phyloP scores from a whole-genome alignment of 352 stramenopile species.

The Phytophthora fragariaefolia region DNA sequence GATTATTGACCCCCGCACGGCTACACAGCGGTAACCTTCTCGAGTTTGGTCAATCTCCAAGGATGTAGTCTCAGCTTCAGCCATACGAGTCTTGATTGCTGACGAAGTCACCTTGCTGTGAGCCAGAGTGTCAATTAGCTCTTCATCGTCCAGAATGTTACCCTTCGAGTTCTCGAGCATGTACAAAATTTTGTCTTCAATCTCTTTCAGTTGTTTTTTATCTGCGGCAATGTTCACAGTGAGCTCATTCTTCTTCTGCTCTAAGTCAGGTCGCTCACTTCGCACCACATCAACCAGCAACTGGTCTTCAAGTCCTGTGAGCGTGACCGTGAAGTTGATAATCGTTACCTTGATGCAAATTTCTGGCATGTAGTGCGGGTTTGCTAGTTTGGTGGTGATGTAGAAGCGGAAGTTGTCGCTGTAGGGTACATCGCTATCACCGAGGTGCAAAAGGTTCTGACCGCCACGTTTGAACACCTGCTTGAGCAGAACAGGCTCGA shows the following conservation, averaged over 20 bases:
- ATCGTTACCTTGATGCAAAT: slow-evolving; percentile 96
- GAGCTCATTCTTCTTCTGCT: slow-evolving; percentile 93
- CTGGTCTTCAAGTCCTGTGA: slow-evolving; percentile 93
- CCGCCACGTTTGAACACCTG: slow-evolving; percentile 94
- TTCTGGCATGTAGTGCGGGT: slow-evolving; percentile 95
- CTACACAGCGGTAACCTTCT: slow-evolving; percentile 92
- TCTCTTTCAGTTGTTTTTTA: slow-evolving; percentile 94
- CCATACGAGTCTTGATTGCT: slow-evolving; percentile 91
- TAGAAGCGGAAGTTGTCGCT: slow-evolving; percentile 93
- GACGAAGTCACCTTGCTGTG: slow-evolving; percentile 92
- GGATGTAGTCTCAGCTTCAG: slow-evolving; percentile 90
- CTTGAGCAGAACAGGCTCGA: slow-evolving; percentile 94
- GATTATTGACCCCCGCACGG: slow-evolving; percentile 91
- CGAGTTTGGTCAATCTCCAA: slow-evolving; percentile 91
- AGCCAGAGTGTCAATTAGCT: slow-evolving; percentile 92
- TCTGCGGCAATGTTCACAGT: slow-evolving; percentile 93
- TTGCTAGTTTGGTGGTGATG: slow-evolving; percentile 95
- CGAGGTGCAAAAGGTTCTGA: slow-evolving; percentile 89
- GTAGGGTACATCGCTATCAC: slow-evolving; percentile 93
- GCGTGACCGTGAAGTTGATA: slow-evolving; percentile 96
- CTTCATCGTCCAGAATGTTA: slow-evolving; percentile 96
- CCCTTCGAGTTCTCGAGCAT: slow-evolving; percentile 93
- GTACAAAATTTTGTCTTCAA: slow-evolving; percentile 95
- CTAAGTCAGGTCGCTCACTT: slow-evolving; percentile 92
- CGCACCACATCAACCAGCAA: slow-evolving; percentile 93